Evolutionary conservation across 2,329 filamentous ascomycete genomes (phyloP), one percentile per base, ranked within the genome.

Genomic region (Fusarium hainanense): DNA sequence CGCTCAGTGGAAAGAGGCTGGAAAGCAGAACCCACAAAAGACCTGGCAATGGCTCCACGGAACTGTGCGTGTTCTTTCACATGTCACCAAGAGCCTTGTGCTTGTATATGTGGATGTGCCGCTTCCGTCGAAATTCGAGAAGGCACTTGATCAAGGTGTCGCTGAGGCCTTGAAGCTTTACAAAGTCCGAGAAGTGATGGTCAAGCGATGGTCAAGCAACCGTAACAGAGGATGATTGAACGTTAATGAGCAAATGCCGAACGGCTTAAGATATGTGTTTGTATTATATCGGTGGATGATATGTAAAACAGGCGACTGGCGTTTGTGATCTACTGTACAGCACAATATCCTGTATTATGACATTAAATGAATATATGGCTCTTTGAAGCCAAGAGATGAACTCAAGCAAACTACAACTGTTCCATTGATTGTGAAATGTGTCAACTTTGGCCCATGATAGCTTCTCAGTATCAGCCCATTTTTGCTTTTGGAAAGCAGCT

Each of bases 91-190:
- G 85, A 97, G 90, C 50, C 79, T 99, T 71, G 90, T 98, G 40
- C 79, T 99, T 32, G 91, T 92, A 42, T 99, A 98, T 76, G 94
- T 99, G 14, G 94, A 98, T 69, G 86, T 99, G 7, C 96, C 96
- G 4, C 86, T 91, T 6, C 92, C 93, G 2, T 75, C 84, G 18
- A 81, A 82, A 48, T 80, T 83, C 28, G 78, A 82, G 4, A 78
- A 79, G 37, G 83, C 83, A 18, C 74, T 82, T 18, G 78, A 80
- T 59, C 76, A 82, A 27, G 89, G 92, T 63, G 85, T 96, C 52
- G 86, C 89, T 3, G 82, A 82, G 12, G 79, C 92, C 27, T 79
- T 98, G 74, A 85, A 85, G 73, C 83, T 85, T 57, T 98, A 97
- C 77, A 90, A 85, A 72, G 86, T 98, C 23, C 86, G 93, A 65